A percentile compares a stretch with the other conserved stretches of the same genome.
phyloP scores from a whole-genome alignment of 2,329 filamentous ascomycete genomes.

The Didymella sp. region DNA sequence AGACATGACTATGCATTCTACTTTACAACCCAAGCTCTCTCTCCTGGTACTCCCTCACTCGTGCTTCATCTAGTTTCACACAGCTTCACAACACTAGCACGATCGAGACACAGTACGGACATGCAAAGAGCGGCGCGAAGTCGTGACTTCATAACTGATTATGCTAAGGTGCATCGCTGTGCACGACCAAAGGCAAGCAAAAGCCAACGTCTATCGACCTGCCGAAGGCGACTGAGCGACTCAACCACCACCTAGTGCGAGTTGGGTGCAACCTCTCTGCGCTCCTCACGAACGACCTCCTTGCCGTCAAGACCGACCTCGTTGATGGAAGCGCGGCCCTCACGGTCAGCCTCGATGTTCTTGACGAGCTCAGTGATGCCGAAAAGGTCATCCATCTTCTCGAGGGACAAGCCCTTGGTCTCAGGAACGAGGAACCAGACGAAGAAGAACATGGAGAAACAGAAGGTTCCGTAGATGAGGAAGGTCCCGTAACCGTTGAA shows the following conservation, averaged over 20 bases:
- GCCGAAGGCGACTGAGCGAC: background rate
- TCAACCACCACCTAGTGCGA: background rate
- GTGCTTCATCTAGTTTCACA: background rate
- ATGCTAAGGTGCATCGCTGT: background rate
- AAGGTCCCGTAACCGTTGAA: slow-evolving; percentile 65
- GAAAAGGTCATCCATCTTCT: slow-evolving; percentile 72
- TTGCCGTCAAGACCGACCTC: slow-evolving; percentile 44
- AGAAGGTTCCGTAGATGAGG: slow-evolving; percentile 72
- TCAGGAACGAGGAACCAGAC: slow-evolving; percentile 75
- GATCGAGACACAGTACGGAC: background rate
- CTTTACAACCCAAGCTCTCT: background rate
- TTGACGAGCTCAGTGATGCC: slow-evolving; percentile 62
- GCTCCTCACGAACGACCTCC: slow-evolving; percentile 35
- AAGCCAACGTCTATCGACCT: background rate
- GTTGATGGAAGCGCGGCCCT: slow-evolving; percentile 27
- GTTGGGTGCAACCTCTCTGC: slow-evolving; percentile 31
- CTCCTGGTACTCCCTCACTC: background rate
- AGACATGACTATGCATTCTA: slow-evolving; percentile 6
- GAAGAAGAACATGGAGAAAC: slow-evolving; percentile 69
- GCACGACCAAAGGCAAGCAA: background rate
- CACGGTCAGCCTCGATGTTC: slow-evolving; percentile 43
- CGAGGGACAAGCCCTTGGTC: slow-evolving; percentile 70
- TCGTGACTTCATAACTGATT: slow-evolving; percentile 23
- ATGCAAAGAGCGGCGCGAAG: slow-evolving; percentile 27
- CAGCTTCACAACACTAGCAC: background rate